Evolutionary conservation across 768 basidiomycete species (phyloP).

Genomic region (Pisolithus albus): DNA sequence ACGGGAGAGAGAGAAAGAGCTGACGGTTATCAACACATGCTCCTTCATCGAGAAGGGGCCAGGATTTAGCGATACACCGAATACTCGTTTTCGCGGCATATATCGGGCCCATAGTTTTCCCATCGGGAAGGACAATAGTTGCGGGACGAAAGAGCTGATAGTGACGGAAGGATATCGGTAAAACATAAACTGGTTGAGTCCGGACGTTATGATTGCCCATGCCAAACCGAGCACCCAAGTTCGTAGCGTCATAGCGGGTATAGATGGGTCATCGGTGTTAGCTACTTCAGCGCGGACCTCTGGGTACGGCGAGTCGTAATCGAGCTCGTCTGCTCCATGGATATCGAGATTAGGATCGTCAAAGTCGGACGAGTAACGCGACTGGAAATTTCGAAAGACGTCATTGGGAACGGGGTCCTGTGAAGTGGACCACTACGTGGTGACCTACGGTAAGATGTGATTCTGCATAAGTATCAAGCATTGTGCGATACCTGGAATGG

Average conservation of each 20-base stretch:
- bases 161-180: constrained; percentile 52
- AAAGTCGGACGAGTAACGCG: constrained; percentile 16
- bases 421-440: neutral
- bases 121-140: constrained; percentile 62
- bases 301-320: constrained; percentile 80
- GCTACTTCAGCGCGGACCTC: constrained; percentile 75
- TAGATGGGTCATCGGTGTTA: constrained; percentile 64
- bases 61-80: constrained; percentile 59
- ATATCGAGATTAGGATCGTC: constrained; percentile 34
- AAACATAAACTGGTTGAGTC: constrained; percentile 75
- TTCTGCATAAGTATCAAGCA: constrained; percentile 8
- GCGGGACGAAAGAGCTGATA: constrained; percentile 49
- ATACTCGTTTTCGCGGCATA: constrained; percentile 44
- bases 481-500: neutral
- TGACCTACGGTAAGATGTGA: constrained; percentile 15
- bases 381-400: neutral
- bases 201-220: constrained; percentile 59
- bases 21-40: constrained; percentile 56
- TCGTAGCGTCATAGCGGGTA: constrained; percentile 54
- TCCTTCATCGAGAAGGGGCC: constrained; percentile 76
- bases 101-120: constrained; percentile 56
- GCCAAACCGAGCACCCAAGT: constrained; percentile 51
- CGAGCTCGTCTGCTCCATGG: constrained; percentile 15
- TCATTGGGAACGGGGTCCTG: neutral
- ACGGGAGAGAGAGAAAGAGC: constrained; percentile 13